Evolutionary conservation across 495 filamentous ascomycete species (phyloP), one percentile per base, ranked within the genome.

Genomic region (Penicillium simplicissimum): DNA sequence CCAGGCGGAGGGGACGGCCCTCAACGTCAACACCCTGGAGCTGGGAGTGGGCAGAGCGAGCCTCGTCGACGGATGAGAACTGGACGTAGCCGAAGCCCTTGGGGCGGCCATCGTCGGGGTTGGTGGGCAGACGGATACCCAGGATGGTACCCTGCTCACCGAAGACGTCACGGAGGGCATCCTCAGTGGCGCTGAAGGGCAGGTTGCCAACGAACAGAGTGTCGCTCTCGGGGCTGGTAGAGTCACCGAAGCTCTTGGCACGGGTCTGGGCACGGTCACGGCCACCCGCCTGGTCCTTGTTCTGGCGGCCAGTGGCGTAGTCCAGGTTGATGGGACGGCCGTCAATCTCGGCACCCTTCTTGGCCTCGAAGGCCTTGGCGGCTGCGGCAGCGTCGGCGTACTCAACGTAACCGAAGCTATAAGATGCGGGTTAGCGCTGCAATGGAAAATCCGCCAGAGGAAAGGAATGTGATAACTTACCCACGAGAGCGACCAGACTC

Each of bases 61-160:
- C 92, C 69, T 97, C 93, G 11, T 97, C 95, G 54, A 96, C 77
- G 13, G 88, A 90, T 42, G 77, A 75, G 81, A 90, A 96, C 67
- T 88, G 87, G 53, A 98, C 88, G 74, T 98, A 98, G 51, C 91
- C 96, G 74, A 96, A 98, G 56, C 95, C 95, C 86, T 98, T 97
- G 72, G 85, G 89, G 57, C 87, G 86, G 51, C 94, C 95, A 61
- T 87, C 85, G 34, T 96, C 92, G 82, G 77, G 82, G 70, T 98
- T 91, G 59, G 94, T 98, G 45, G 96, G 96, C 53, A 98, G 87
- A 67, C 92, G 87, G 60, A 97, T 86, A 66, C 89, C 88, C 61
- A 86, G 80, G 72, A 98, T 86, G 65, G 74, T 78, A 62, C 85
- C 87, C 68, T 88, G 83, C 60, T 84, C 81, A 63, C 85, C 84